A percentile compares a stretch with the other conserved stretches of the same genome.
Conservation (phyloP, 2,329 filamentous ascomycete species). For the Microdochium bolleyi region DNA sequence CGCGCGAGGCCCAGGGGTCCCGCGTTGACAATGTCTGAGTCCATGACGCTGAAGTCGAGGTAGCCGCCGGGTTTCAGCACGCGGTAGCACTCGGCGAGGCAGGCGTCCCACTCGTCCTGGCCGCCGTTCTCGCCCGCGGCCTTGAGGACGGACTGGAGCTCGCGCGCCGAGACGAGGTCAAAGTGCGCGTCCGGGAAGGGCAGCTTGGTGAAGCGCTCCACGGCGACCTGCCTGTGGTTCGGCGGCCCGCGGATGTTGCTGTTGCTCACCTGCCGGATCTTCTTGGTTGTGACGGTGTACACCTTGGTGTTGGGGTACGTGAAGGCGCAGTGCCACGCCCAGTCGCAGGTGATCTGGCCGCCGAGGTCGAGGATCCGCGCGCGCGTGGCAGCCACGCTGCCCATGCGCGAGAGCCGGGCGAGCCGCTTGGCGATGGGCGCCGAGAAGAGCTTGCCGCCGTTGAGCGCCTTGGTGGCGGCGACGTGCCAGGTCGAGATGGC, state of each 20-base stretch:
- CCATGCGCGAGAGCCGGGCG: conserved; percentile 43
- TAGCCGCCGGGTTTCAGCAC: conserved; percentile 90
- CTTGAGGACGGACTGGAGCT: conserved; percentile 79
- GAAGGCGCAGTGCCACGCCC: conserved; percentile 89
- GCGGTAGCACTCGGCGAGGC: conserved; percentile 78
- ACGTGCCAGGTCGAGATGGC: conserved; percentile 53
- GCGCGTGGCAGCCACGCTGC: conserved; percentile 36
- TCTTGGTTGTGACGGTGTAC: conserved; percentile 76
- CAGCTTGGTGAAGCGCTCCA: conserved; percentile 68
- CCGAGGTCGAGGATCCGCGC: conserved; percentile 77
- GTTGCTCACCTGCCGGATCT: conserved; percentile 62
- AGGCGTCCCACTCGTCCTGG: conserved; percentile 80
- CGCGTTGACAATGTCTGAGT: conserved; percentile 82
- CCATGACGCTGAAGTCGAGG: conserved; percentile 83
- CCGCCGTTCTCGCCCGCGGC: conserved; percentile 54
- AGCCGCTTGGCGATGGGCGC: conserved; percentile 57
- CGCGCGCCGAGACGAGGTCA: conserved; percentile 83
- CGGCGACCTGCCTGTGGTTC: conserved; percentile 79
- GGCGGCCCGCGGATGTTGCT: conserved; percentile 71
- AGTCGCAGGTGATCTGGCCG: conserved; percentile 78
- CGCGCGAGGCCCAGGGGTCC: conserved; percentile 74
- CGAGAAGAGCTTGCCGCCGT: conserved; percentile 56
- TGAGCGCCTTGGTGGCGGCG: conserved; percentile 51
- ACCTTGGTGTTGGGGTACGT: conserved; percentile 81
- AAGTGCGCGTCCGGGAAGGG: conserved; percentile 84